Conservation (phyloP, 768 basidiomycete species). For the Russula sp. region DNA sequence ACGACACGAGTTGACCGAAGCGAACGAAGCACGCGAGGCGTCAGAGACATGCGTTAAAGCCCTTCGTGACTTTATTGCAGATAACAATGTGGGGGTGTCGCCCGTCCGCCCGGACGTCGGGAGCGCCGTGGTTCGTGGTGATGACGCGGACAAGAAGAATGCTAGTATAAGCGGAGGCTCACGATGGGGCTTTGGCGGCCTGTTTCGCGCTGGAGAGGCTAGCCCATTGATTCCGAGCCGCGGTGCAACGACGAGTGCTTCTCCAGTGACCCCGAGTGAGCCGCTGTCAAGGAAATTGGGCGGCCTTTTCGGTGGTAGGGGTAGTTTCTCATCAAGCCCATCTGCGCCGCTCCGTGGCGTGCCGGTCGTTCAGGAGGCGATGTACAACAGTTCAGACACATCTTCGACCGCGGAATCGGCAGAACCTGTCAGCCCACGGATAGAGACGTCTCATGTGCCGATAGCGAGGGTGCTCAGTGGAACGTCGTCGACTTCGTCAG, state of each 20-base stretch:
- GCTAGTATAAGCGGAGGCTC: conserved; percentile 15
- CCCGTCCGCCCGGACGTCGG: conserved; percentile 18
- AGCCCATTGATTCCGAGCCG: conserved; percentile 8
- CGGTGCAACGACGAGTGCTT: conserved; percentile 1
- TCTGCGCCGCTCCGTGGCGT: conserved; percentile 29
- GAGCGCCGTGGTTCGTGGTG: conserved; percentile 5
- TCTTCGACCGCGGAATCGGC: conserved; percentile 42
- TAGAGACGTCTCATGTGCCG: conserved; percentile 7
- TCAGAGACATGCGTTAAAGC: conserved; percentile 80
- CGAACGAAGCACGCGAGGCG: conserved; percentile 79
- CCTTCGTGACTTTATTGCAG: conserved; percentile 73
- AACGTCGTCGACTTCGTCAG: conserved; percentile 5
- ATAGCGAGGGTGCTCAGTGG: conserved; percentile 8
- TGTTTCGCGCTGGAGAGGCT: conserved; percentile 17
- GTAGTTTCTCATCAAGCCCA: conserved; percentile 43
- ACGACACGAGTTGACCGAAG: conserved; percentile 63
- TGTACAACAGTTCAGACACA: conserved; percentile 48
- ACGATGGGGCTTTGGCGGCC: conserved; percentile 20
- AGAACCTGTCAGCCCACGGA: conserved; percentile 50
- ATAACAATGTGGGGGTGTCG: conserved; percentile 53
- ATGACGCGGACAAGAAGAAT: conserved; percentile 20
- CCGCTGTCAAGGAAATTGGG: conserved; percentile 47
- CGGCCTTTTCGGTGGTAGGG: conserved; percentile 57
- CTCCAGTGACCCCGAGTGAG: conserved; percentile 7
- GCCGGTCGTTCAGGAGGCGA: conserved; percentile 30